These are phyloP conservation scores for Gracilaria caudata DNA, from an alignment of 23 red algal genomes.

Conservation along the genomic window DNA sequence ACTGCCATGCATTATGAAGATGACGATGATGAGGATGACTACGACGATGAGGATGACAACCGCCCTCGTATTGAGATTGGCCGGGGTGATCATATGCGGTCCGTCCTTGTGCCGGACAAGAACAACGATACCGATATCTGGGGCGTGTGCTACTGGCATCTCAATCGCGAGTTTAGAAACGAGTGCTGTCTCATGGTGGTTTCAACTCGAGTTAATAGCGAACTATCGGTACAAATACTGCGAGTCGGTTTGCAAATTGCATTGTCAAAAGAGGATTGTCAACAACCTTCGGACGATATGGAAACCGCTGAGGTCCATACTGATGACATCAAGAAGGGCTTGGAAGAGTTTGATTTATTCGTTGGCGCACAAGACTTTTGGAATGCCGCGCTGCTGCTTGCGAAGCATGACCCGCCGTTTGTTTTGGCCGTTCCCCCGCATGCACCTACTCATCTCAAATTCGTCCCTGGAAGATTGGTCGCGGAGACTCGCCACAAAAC, in stretches of 20 bases:
- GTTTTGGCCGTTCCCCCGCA: constrained; percentile 34
- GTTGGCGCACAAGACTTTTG: constrained; percentile 46
- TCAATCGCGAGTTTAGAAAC: constrained; percentile 60
- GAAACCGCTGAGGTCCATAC: constrained; percentile 48
- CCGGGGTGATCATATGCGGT: constrained; percentile 14
- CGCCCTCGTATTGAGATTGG: constrained; percentile 34
- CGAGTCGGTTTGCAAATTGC: constrained; percentile 49
- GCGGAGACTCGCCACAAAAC: constrained; percentile 40
- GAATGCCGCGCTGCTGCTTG: constrained; percentile 42
- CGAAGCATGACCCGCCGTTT: constrained; percentile 38
- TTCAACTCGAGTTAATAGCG: constrained; percentile 6
- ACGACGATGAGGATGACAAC: constrained; percentile 33
- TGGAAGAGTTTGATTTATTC: constrained; percentile 26
- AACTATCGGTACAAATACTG: constrained; percentile 35
- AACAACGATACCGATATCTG: constrained; percentile 58
- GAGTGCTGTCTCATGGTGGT: constrained; percentile 52
- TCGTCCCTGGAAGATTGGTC: constrained; percentile 59
- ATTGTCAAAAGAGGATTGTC: constrained; percentile 45
- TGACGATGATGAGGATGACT: constrained; percentile 34
- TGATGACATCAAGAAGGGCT: constrained; percentile 36
- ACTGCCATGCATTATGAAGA: neutral
- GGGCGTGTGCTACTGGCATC: constrained; percentile 55
- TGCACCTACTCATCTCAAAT: constrained; percentile 36
- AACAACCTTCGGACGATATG: constrained; percentile 51
- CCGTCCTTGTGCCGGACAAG: constrained; percentile 27